phyloP scores from a whole-genome alignment of 148 eudicot species.

The Linanthus parryae region DNA sequence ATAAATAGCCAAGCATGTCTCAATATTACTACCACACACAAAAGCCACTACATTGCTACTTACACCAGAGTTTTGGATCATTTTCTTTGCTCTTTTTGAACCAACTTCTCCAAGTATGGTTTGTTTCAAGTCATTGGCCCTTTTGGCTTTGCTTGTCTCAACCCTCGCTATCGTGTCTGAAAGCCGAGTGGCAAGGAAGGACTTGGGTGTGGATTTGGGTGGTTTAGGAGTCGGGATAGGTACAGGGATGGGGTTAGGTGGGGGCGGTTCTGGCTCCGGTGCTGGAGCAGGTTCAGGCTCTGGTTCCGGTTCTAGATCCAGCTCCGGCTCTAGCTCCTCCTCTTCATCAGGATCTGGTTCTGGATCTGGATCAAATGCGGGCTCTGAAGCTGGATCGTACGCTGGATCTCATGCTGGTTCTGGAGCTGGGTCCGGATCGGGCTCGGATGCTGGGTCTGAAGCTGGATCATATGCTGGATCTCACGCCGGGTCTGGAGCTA shows the following conservation, averaged over 20 bases:
- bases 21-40: not conserved
- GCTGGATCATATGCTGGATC: slow-evolving; percentile 9
- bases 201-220: slow-evolving; percentile 20
- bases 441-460: slow-evolving; percentile 2
- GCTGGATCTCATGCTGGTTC: slow-evolving; percentile 15
- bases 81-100: slow-evolving; percentile 2
- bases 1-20: slow-evolving; percentile 8
- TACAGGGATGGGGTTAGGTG: slow-evolving; percentile 19
- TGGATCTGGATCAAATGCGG: slow-evolving; percentile 12
- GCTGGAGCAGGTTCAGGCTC: no score
- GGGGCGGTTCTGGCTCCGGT: not conserved
- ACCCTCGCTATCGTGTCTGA: slow-evolving; percentile 6
- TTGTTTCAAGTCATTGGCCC: slow-evolving; percentile 16
- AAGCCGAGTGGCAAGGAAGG: slow-evolving; percentile 22
- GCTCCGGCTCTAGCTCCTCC: not conserved
- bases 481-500: not conserved
- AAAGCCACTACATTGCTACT: no score
- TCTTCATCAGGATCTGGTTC: not conserved
- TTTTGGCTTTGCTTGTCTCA: slow-evolving; percentile 13
- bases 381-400: slow-evolving; percentile 9
- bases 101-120: slow-evolving; percentile 5
- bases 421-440: slow-evolving; percentile 2
- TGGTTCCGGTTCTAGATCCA: no score
- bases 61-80: not conserved
- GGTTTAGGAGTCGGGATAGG: slow-evolving; percentile 21